These are phyloP conservation scores for Cynara cardunculus DNA, from an alignment of 129 eudicot species.

Conservation along the genomic window DNA sequence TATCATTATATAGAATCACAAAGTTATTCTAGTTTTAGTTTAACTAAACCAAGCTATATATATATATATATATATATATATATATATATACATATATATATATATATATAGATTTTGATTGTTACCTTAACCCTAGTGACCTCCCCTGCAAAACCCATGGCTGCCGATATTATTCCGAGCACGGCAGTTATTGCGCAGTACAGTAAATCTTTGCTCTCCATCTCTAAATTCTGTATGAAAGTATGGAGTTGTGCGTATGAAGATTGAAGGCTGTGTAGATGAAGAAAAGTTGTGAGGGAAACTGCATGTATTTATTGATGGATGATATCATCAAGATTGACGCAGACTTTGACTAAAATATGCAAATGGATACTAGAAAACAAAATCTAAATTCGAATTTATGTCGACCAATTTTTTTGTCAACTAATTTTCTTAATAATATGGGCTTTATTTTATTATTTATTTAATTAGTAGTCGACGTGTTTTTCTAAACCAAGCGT, in stretches of 20 bases:
- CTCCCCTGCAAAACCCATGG: slow-evolving; percentile 34
- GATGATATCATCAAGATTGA: neutral
- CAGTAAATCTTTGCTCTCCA: slow-evolving; percentile 20
- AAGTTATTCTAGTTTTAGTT: neutral
- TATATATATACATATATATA: neutral
- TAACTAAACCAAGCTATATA: neutral
- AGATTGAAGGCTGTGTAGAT: slow-evolving; percentile 7
- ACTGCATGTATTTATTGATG: slow-evolving; percentile 4
- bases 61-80: neutral
- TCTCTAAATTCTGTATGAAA: neutral
- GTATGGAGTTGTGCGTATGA: neutral
- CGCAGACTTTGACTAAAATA: neutral
- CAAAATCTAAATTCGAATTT: neutral
- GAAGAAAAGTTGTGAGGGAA: neutral
- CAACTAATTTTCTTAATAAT: neutral
- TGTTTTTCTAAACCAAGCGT: neutral
- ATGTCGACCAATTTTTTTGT: slow-evolving; percentile 4
- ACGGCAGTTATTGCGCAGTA: slow-evolving; percentile 14
- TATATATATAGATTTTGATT: neutral
- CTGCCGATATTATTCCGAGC: slow-evolving; percentile 30
- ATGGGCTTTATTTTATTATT: too few species aligned
- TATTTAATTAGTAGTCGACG: neutral
- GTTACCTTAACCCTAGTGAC: slow-evolving; percentile 26
- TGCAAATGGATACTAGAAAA: slow-evolving; percentile 9
- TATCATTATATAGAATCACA: neutral